These are phyloP conservation scores for Selaginella moellendorffii DNA, from an alignment of 75 land plant species.

Conservation along the genomic window DNA sequence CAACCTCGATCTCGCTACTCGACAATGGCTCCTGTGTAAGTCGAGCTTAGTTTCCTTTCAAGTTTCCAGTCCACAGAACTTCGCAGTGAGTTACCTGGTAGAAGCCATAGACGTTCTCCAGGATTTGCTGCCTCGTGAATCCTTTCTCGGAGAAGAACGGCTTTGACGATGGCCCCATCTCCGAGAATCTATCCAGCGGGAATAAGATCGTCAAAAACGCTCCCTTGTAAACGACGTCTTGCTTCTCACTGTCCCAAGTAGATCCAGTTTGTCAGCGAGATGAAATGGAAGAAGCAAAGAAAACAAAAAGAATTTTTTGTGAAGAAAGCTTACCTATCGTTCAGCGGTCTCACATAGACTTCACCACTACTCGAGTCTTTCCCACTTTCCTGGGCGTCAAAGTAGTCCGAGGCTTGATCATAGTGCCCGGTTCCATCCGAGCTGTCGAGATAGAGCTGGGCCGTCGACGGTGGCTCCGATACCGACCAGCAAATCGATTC, in stretches of 20 bases:
- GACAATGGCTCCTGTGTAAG: slow-evolving; percentile 58
- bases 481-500: slow-evolving; percentile 82
- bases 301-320: no score
- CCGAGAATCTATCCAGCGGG: slow-evolving; percentile 76
- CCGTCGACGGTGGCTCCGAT: slow-evolving; percentile 63
- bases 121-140: slow-evolving; percentile 56
- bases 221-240: slow-evolving; percentile 56
- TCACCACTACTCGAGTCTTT: slow-evolving; percentile 19
- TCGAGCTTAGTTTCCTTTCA: neutral
- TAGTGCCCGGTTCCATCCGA: slow-evolving; percentile 16
- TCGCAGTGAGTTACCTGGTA: slow-evolving; percentile 52
- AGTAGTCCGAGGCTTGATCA: neutral
- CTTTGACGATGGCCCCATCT: slow-evolving; percentile 75
- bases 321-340: slow-evolving; percentile 60
- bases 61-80: neutral
- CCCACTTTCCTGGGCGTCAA: slow-evolving; percentile 11
- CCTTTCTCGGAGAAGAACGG: slow-evolving; percentile 66
- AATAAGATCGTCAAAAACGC: slow-evolving; percentile 68
- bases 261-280: neutral
- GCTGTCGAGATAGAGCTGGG: slow-evolving; percentile 53
- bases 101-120: slow-evolving; percentile 62
- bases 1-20: slow-evolving; percentile 47
- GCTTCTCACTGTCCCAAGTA: slow-evolving; percentile 53
- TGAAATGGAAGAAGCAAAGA: no score
- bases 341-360: slow-evolving; percentile 41